Conservation (phyloP, 2,329 filamentous ascomycete species). For the Hypoxylon sp. region DNA sequence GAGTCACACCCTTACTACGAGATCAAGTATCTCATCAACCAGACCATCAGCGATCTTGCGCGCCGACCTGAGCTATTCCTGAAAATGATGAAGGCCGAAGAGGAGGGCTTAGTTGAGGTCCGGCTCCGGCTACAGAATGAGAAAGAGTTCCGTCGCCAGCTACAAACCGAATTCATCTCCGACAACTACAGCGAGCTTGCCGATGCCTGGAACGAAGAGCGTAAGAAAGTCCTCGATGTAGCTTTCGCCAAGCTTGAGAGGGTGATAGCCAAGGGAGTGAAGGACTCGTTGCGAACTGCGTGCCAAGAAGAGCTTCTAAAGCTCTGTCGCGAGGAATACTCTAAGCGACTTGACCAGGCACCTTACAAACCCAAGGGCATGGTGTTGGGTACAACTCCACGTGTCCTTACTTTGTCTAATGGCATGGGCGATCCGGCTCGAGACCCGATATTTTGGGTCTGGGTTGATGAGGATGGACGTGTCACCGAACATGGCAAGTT, state of each 20-base stretch:
- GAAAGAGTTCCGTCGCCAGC: constrained; percentile 79
- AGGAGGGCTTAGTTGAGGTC: constrained; percentile 92
- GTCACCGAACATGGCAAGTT: constrained; percentile 92
- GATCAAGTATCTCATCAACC: constrained; percentile 94
- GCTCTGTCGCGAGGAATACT: constrained; percentile 89
- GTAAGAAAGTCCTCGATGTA: constrained; percentile 85
- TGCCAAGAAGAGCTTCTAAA: constrained; percentile 95
- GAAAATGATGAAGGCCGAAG: constrained; percentile 97
- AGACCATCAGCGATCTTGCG: constrained; percentile 85
- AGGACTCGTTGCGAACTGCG: constrained; percentile 92
- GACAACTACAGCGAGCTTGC: constrained; percentile 96
- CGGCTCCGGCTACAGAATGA: constrained; percentile 82
- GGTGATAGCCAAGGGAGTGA: constrained; percentile 90
- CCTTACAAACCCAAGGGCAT: constrained; percentile 96
- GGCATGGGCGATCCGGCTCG: constrained; percentile 80
- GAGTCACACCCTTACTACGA: constrained; percentile 97
- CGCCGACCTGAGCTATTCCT: constrained; percentile 90
- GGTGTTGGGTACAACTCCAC: constrained; percentile 87
- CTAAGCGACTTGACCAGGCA: constrained; percentile 91
- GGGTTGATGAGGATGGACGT: constrained; percentile 91
- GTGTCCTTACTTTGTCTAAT: constrained; percentile 89
- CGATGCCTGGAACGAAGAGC: constrained; percentile 93
- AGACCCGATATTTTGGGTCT: constrained; percentile 91
- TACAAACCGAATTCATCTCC: constrained; percentile 88
- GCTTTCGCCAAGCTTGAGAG: constrained; percentile 86